phyloP scores from a whole-genome alignment of 768 basidiomycete genomes.

The Daedaleopsis sinensis region DNA sequence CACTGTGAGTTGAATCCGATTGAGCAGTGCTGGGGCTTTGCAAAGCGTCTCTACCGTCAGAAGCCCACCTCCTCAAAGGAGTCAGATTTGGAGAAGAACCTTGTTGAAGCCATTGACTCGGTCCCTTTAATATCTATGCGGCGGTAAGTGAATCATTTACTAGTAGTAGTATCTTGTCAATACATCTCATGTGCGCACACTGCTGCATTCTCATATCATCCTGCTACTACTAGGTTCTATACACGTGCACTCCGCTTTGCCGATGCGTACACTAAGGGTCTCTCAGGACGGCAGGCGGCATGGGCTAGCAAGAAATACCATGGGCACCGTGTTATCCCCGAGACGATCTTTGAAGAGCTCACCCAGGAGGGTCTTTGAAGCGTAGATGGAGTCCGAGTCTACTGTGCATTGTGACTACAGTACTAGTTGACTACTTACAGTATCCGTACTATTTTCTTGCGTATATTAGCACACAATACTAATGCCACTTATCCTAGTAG shows the following conservation, averaged over 20 bases:
- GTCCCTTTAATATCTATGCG: slow-evolving; percentile 33
- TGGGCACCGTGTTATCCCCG: not conserved
- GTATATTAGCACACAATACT: too few species aligned
- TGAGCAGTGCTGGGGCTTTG: slow-evolving; percentile 41
- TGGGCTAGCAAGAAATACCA: slow-evolving; percentile 9
- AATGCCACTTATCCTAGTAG: too few species aligned
- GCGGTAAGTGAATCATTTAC: slow-evolving; percentile 14
- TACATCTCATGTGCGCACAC: too few species aligned
- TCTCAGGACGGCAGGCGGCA: not conserved
- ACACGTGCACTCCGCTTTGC: slow-evolving; percentile 1
- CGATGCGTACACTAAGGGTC: slow-evolving; percentile 1
- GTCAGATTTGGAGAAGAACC: slow-evolving; percentile 16
- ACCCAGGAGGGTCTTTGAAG: too few species aligned
- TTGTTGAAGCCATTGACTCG: slow-evolving; percentile 22
- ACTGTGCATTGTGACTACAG: too few species aligned
- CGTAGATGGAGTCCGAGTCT: not conserved
- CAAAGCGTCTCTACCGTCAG: slow-evolving; percentile 37
- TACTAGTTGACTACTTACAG: too few species aligned
- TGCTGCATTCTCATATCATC: not conserved
- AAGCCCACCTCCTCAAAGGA: slow-evolving; percentile 31
- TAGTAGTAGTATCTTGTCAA: slow-evolving; percentile 22
- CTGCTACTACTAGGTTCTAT: slow-evolving; percentile 1
- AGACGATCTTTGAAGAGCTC: too few species aligned
- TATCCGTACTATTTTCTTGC: too few species aligned
- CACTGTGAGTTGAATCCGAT: slow-evolving; percentile 44